These are phyloP conservation scores for Fusarium acutatum DNA, from an alignment of 2,329 filamentous ascomycete species.

Conservation along the genomic window DNA sequence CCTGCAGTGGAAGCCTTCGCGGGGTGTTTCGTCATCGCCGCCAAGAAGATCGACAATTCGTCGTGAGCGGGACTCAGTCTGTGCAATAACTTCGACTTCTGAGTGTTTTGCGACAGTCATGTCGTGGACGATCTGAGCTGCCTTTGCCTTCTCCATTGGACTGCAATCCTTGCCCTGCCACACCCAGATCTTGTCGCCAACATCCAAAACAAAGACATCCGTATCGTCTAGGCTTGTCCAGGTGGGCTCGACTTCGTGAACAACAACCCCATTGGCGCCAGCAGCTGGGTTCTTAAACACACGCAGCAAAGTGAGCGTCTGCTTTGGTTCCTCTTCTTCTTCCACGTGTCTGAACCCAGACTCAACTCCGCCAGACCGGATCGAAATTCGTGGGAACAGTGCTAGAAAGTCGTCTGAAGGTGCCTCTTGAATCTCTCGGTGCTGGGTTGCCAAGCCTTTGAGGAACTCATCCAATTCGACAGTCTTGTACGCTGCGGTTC, in stretches of 20 bases:
- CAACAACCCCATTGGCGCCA: conserved; percentile 60
- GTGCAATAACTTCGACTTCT: conserved; percentile 71
- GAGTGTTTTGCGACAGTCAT: conserved; percentile 70
- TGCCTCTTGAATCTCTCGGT: conserved; percentile 68
- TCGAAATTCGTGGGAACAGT: conserved; percentile 68
- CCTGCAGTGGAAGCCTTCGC: conserved; percentile 51
- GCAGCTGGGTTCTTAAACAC: conserved; percentile 68
- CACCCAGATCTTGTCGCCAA: conserved; percentile 71
- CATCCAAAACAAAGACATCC: conserved; percentile 73
- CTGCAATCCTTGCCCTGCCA: conserved; percentile 73
- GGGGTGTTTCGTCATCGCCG: conserved; percentile 53
- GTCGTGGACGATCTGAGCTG: conserved; percentile 72
- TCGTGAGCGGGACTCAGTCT: conserved; percentile 64
- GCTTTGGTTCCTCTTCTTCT: conserved; percentile 49
- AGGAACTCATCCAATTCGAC: conserved; percentile 76
- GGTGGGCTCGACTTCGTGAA: conserved; percentile 69
- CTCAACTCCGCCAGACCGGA: conserved; percentile 67
- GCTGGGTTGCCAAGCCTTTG: conserved; percentile 67
- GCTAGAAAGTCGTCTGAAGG: conserved; percentile 68
- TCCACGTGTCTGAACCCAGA: conserved; percentile 73
- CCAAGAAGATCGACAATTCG: conserved; percentile 66
- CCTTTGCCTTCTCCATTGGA: conserved; percentile 75
- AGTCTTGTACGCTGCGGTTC: conserved; percentile 75
- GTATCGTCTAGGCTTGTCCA: conserved; percentile 70
- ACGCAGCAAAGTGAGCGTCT: conserved; percentile 63